Base-by-base conservation (phyloP, 2,329 filamentous ascomycete genomes). In the Cladosporium sp. region DNA sequence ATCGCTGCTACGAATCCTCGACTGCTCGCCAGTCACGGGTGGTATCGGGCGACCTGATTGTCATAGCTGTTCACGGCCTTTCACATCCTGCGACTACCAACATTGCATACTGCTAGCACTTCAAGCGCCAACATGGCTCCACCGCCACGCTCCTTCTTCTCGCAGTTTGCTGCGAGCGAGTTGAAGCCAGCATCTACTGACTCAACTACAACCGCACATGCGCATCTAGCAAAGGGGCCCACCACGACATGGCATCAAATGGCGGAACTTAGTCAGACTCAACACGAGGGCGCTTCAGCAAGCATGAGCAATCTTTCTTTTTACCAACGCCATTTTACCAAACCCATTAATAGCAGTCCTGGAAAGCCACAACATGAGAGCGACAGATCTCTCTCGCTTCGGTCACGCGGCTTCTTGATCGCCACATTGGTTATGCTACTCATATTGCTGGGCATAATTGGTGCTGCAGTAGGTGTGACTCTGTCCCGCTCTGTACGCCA, bases 261-360 rank as follows among this genome's bases (percentile, higher is more conserved):
- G 60, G 44, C 46, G 14, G 49, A 62, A 3, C 16, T 16, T 21
- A 21, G 28, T 33, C 40, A 65, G 3, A 18, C 14, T 31, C 40
- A 62, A 21, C 16, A 57, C 26, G 40, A 65, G 16, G 52, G 55
- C 28, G 55, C 56, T 35, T 18, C 10, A 31, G 37, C 63, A 26
- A n/a, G 44, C 35, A 33, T 37, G 26, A 33, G 18, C 62, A 14
- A 49, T 28, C 68, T 68, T 14, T 67, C 72, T 14, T 74, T 75
- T 64, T 68, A 70, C 26, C 65, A 72, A 35, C 66, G 65, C 31
- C 67, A 72, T 52, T 75, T 74, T 58, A 73, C 69, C 55, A 71
- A 65, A 44, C 50, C 67, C 10, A 62, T 55, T 10, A 59, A 46
- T 31, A 37, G 31, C 23, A 68, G 69, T 28, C 55, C 65, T 35